Evolutionary conservation across 2,329 filamentous ascomycete species (phyloP), one percentile per base, ranked within the genome.

Genomic region (Xylaria hypoxylon): DNA sequence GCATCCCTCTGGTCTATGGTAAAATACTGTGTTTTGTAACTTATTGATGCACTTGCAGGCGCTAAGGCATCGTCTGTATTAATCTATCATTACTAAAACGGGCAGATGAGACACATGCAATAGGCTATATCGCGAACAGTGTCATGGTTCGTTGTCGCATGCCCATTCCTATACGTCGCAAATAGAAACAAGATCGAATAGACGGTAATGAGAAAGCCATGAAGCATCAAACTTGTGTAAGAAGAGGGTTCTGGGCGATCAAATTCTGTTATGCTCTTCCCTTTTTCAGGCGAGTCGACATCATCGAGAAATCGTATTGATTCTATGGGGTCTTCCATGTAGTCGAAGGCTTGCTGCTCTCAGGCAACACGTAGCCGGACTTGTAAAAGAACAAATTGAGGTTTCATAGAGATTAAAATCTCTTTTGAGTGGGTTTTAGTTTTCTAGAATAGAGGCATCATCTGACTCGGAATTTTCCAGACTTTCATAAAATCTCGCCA

Each of bases 271-370:
- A 24, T 11, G 7, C 24, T 28, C 8, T 6, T 22, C 17, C 15
- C 19, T 35, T 60, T 60, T 19, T 44, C 35, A 3, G 58, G 38
- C 17, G 10, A 28, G 15, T 60, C 47, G 15, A 33, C 48, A 40
- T 52, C 24, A 47, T 60, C 58, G 35, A 60, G 47, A 24, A 60
- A 60, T 35, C 58, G 33, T 15, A 47, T 38, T n/a, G 33, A 50
- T 19, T 60, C 47, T 35, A 52, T 60, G 5, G 40, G 51, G 13
- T 26, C 51, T 26, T n/a, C n/a, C n/a, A n/a, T n/a, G n/a, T n/a
- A n/a, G n/a, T n/a, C n/a, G n/a, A n/a, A n/a, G n/a, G n/a, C n/a
- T n/a, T n/a, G n/a, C n/a, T n/a, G n/a, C n/a, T n/a, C n/a, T 50
- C 24, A 10, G 5, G 13, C 19, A 47, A 47, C 17, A 47, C 2